Base-by-base conservation (phyloP, 1,139 yeast species). In the Taiozyma sp. region DNA sequence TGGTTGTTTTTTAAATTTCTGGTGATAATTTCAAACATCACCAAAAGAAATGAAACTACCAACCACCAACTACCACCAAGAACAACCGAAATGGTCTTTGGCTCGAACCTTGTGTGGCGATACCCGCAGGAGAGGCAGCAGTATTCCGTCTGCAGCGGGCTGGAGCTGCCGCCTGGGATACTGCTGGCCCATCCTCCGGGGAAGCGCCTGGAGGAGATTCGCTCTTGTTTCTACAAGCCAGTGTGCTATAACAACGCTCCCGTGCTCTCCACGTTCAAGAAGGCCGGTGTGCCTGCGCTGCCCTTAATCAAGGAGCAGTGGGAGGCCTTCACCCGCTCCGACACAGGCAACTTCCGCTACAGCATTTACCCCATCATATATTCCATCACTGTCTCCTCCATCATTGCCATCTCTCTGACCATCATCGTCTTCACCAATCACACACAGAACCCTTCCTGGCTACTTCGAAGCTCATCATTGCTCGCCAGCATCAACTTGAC, bases 371-470 rank as follows among this genome's bases (percentile, higher is more conserved):
- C 91, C 0, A 74, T 84, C 38, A 70, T 85, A 1, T 82, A 83
- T 62, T 78, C 87, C 0, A 67, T 86, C 28, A 76, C 89, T 12
- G 78, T 83, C 1, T 83, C 84, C 65, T 81, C 87, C 16, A 85
- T 85, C 19, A 76, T 86, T 12, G 80, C 86, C 8, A 73, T 86
- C 70, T 81, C 83, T 55, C 67, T 87, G 38, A 82, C 91, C 1
- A 66, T 86, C 4, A 77, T 84, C 48, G 82, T 85, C 19, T 73
- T 83, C 54, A 79, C 90, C 16, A 83, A 80, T 64, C 81, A 75
- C 57, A 78, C 81, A 14, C 72, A 79, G 52, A 82, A 75, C 60
- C 87, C 81, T 7, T 77, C 80, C 8, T 64, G 69, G 53, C 69
- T 82, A 43, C 66, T 78, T 56, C 74, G 74, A 54, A 61, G 65